Base-by-base conservation (phyloP, 1,284 basidiomycete species). In the Trametes polyzona region DNA sequence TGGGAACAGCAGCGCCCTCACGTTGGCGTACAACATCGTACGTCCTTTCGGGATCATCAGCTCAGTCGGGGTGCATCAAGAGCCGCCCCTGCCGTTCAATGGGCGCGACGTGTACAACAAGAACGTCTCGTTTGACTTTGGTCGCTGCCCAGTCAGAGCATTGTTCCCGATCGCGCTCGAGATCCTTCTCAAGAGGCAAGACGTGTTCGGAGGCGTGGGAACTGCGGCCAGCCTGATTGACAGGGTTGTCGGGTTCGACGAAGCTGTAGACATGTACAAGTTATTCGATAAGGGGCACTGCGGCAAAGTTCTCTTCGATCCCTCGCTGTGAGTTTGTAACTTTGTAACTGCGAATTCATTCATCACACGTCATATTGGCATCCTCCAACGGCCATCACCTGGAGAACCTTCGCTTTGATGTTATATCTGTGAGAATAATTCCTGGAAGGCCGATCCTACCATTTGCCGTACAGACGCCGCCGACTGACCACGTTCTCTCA, bases 91-190 rank as follows among this genome's bases (percentile, higher is more conserved):
- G 29, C 88, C 88, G 0, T 85, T 86, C 64, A 83, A 77, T 7
- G 87, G 88, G 12, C 73, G 77, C 8, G 76, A 86, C 41, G 71
- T 92, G 39, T 96, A 96, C 73, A 80, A 86, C 74, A 94, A 95
- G 74, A 95, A 95, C 68, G 79, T 89, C 5, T 87, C 86, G 1
- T 76, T 92, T 51, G 87, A 90, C 65, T 95, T 94, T 69, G 95
- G 94, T 9, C 82, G 94, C 16, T 96, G 94, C 68, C 93, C 92
- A 16, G 93, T 92, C 7, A 81, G 88, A 14, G 84, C 88, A 0
- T 87, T 93, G 80, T 88, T 93, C 63, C 86, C 86, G 2, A 73
- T 83, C 52, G 92, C 91, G 0, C 78, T 91, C 36, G 84, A 88
- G 65, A 73, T 95, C 21, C 73, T 95, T 73, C 75, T 86, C 39